Base-by-base conservation (phyloP, 164 flowering plant genomes). In the Berberis vulgaris region DNA sequence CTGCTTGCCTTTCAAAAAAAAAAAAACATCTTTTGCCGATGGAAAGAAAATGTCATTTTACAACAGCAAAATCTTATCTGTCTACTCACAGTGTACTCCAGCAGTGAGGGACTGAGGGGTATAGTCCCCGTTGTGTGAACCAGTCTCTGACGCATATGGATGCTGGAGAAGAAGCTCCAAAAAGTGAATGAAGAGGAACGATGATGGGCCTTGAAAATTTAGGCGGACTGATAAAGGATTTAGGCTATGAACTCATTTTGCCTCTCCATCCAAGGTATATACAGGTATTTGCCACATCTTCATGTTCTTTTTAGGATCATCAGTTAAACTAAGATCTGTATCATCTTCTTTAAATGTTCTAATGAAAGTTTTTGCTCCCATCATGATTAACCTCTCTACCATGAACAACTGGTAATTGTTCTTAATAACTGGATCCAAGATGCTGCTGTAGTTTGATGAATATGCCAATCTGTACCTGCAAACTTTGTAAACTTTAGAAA, bases 351-450 rank as follows among this genome's bases (percentile, higher is more conserved):
- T 91, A 66, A 74, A 87, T 58, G 99, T 94, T 77, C 57, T 81
- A 60, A 94, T 84, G 63, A 82, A 80, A 26, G 89, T 87, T 73
- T 79, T 91, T 45, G 99, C 97, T 47, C 92, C 88, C 80, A 76
- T 78, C 82, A 91, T 38, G 42, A 94, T 77, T 43, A 91, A 84
- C 76, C 99, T 84, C 69, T 94, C 99, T 50, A 91, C 64, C 91
- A 94, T 94, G 76, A 94, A 94, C 62, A 94, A 67, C 69, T 94
- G 86, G 73, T 94, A 94, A 71, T 94, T 94, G 76, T 94, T 94
- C 78, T 87, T 82, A 57, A 94, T 72, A 67, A 91, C 42, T 2
- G 86, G 91, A 78, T 94, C 96, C 72, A 91, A 72, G 42, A 94
- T 79, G 49, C 63, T 59, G 74, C 97, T 94, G 63, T 78, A 94